These are phyloP conservation scores for Populus hybrid DNA, from an alignment of 441 rosid genomes.

Conservation along the genomic window DNA sequence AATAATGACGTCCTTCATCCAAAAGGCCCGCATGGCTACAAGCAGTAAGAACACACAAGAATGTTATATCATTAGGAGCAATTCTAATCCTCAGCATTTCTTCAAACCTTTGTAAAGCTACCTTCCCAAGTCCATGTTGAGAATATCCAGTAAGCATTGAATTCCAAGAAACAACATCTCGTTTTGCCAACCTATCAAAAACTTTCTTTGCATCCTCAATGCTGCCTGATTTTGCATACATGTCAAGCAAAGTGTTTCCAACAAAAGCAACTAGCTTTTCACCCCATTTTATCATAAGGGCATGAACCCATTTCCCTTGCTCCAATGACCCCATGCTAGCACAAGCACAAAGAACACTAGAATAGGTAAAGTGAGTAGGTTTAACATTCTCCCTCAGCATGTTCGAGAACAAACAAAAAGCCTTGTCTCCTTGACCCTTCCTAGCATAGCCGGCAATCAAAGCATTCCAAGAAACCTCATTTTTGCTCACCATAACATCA, in stretches of 20 bases:
- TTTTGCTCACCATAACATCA: slow-evolving; percentile 37
- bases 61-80: slow-evolving; percentile 42
- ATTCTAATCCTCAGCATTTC: slow-evolving; percentile 36
- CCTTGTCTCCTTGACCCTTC: slow-evolving; percentile 47
- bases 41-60: slow-evolving; percentile 50
- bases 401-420: slow-evolving; percentile 49
- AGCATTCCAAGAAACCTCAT: slow-evolving; percentile 73
- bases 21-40: slow-evolving; percentile 51
- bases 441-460: slow-evolving; percentile 59
- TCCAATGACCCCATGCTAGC: slow-evolving; percentile 65
- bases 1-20: slow-evolving; percentile 35
- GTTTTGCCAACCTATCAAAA: slow-evolving; percentile 46
- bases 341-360: slow-evolving; percentile 57
- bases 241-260: slow-evolving; percentile 62
- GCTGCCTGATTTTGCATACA: slow-evolving; percentile 82
- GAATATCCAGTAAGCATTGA: slow-evolving; percentile 70
- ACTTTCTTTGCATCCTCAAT: slow-evolving; percentile 48
- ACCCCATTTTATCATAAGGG: slow-evolving; percentile 48
- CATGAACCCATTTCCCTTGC: slow-evolving; percentile 66
- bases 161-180: slow-evolving; percentile 67
- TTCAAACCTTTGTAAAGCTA: slow-evolving; percentile 30
- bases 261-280: slow-evolving; percentile 44
- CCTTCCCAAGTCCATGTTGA: slow-evolving; percentile 43
- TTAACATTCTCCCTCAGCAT: slow-evolving; percentile 43
- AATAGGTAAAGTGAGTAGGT: slow-evolving; percentile 70